Evolutionary conservation across 148 eudicot genomes (phyloP).

Genomic region (Hydrangea macrophylla): DNA sequence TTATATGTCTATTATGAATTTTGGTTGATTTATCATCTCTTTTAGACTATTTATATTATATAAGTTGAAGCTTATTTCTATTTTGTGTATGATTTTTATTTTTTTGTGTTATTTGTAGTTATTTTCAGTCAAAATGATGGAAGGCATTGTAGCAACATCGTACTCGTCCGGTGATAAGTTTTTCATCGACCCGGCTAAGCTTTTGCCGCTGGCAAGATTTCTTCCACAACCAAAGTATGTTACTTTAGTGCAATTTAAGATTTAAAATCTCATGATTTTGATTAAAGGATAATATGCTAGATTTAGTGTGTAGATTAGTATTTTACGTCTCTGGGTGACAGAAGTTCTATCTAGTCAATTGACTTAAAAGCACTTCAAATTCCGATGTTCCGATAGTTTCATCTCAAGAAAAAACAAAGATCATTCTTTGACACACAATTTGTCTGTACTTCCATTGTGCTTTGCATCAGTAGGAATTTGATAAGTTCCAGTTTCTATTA

Average conservation of each 20-base stretch:
- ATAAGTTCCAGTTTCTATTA: too few species aligned
- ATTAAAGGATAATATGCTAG: not conserved
- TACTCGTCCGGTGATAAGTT: slow-evolving; percentile 84
- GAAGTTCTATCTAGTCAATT: not conserved
- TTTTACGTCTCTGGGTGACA: too few species aligned
- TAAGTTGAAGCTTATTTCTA: not conserved
- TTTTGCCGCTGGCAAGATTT: slow-evolving; percentile 85
- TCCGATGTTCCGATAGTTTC: not conserved
- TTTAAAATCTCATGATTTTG: not conserved
- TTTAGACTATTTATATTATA: too few species aligned
- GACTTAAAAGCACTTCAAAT: not conserved
- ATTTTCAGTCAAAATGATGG: slow-evolving; percentile 79
- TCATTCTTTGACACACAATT: not conserved
- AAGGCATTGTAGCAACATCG: slow-evolving; percentile 86
- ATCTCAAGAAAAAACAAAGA: not conserved
- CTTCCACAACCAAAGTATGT: slow-evolving; percentile 95
- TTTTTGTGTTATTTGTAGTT: slow-evolving; percentile 29
- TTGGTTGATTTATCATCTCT: too few species aligned
- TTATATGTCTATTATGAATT: too few species aligned
- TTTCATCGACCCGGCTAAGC: slow-evolving; percentile 87
- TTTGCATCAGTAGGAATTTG: not conserved
- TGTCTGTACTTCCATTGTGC: not conserved
- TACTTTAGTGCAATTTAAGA: slow-evolving; percentile 5
- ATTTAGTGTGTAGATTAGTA: not conserved
- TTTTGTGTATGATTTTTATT: not conserved